A percentile compares a stretch with the other conserved stretches of the same genome.
These are phyloP conservation scores for Globisporangium cederbergense DNA, from an alignment of 352 stramenopile genomes.

Conservation along the genomic window DNA sequence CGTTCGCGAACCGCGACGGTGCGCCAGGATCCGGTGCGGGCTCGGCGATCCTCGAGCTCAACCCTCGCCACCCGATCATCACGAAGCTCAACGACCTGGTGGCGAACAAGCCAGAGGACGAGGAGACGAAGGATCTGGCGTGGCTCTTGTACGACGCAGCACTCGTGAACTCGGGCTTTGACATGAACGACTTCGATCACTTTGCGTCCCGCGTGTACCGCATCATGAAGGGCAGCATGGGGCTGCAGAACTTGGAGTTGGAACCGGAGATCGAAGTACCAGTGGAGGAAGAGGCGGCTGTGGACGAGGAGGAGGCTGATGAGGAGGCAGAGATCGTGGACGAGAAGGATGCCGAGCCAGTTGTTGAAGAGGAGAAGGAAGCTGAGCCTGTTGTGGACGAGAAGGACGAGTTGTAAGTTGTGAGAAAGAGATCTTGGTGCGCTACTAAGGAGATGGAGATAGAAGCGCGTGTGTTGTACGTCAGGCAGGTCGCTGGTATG, in stretches of 20 bases:
- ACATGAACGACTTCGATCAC: conserved; percentile 91
- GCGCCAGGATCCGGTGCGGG: conserved; percentile 21
- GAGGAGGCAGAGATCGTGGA: conserved; percentile 33
- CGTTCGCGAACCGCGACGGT: conserved; percentile 85
- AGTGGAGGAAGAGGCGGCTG: conserved; percentile 43
- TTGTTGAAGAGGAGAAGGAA: conserved; percentile 19
- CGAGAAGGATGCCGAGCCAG: conserved; percentile 24
- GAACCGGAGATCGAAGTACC: conserved; percentile 95
- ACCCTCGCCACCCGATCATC: conserved; percentile 98
- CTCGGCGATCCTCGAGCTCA: conserved; percentile 97
- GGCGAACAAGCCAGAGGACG: conserved; percentile 51
- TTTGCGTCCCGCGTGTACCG: conserved; percentile 93
- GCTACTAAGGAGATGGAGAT: too few species aligned
- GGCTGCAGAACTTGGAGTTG: conserved; percentile 88
- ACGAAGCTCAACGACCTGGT: conserved; percentile 92
- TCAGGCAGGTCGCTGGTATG: background rate
- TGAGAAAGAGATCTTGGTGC: background rate
- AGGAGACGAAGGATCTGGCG: conserved; percentile 92
- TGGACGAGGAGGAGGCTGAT: conserved; percentile 44
- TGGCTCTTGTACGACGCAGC: conserved; percentile 98
- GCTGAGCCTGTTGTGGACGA: conserved; percentile 34
- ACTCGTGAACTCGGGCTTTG: conserved; percentile 97
- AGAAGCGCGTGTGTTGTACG: conserved; percentile 1
- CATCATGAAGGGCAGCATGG: conserved; percentile 92
- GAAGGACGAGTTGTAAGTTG: conserved; percentile 73